Percentiles rank a stretch among this genome's conserved stretches.
These are phyloP conservation scores for Teratosphaeria zuluensis DNA, from an alignment of 2,329 filamentous ascomycete genomes.

Conservation along the genomic window DNA sequence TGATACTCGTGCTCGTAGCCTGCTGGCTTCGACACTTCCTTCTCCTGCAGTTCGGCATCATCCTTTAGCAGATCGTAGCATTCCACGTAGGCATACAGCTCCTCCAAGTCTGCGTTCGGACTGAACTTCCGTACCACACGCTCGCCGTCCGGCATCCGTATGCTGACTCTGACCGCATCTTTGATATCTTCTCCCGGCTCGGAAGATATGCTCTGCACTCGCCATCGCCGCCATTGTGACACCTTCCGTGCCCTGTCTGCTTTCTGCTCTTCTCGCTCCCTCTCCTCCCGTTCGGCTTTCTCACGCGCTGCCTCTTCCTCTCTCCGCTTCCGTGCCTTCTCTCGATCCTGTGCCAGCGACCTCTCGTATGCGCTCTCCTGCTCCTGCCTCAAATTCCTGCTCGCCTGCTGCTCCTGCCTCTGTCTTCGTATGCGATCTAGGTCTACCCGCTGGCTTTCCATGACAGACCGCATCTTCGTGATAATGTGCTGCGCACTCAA, in stretches of 20 bases:
- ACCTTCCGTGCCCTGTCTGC: constrained; percentile 46
- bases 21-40: constrained; percentile 44
- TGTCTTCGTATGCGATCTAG: constrained; percentile 66
- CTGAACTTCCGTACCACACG: constrained; percentile 69
- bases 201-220: constrained; percentile 53
- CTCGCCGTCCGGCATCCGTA: constrained; percentile 56
- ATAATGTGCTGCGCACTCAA: constrained; percentile 62
- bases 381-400: constrained; percentile 71
- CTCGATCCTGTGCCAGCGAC: constrained; percentile 76
- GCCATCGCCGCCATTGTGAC: constrained; percentile 72
- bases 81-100: constrained; percentile 92
- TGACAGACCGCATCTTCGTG: constrained; percentile 61
- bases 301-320: constrained; percentile 62
- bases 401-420: constrained; percentile 68
- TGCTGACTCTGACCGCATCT: constrained; percentile 61
- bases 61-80: constrained; percentile 60
- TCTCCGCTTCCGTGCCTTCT: constrained; percentile 64
- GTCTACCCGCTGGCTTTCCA: constrained; percentile 66
- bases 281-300: constrained; percentile 56
- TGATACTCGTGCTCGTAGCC: constrained; percentile 70
- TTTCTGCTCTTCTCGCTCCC: constrained; percentile 53
- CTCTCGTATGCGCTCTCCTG: constrained; percentile 93
- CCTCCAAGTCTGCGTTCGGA: constrained; percentile 63
- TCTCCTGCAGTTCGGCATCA: constrained; percentile 22
- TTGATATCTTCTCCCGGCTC: constrained; percentile 59